Evolutionary conservation across 2,329 filamentous ascomycete species (phyloP), one percentile per base, ranked within the genome.

Genomic region (Trichoderma hamatum): DNA sequence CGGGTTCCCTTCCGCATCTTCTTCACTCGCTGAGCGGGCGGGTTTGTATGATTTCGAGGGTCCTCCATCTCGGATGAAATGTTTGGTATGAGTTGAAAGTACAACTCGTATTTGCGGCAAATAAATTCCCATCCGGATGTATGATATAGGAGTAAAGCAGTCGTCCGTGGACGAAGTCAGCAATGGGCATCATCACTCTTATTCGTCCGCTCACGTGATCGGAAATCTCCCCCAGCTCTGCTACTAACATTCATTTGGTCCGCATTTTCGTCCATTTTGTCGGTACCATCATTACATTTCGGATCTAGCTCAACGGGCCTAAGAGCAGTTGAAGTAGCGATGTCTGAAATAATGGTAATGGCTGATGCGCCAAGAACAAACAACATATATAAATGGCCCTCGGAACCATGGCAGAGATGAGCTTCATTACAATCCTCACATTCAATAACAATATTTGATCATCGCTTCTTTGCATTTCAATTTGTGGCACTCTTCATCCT

Each of bases 1-100:
- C 65, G 72, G 2, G 75, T 76, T 30, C 75, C 75, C 56, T 74
- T 76, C 7, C 75, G 70, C 74, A 76, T 74, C 59, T 69, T 75
- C 28, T 28, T 56, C 36, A 46, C 52, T 16, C 68, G 67, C 32
- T 49, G 51, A 34, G 26, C 28, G 6, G 30, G 24, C 19, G 46
- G 28, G 36, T 39, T 55, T n/a, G 55, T 32, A 60, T 30, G 30
- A 28, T 52, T 52, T 65, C 34, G 60, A 34, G 39, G 14, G 7
- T 51, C 32, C 34, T 65, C 30, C 67, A 58, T 62, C 14, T 62
- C 64, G 65, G 70, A 61, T 32, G 46, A 51, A 10, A 63, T 32
- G 46, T 16, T 19, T 56, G 16, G 10, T 36, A 30, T 7, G 9
- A n/a, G 3, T 16, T 46, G 28, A 36, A 26, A 16, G 5, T 1